Base-by-base conservation (phyloP, 2,329 filamentous ascomycete genomes). In the Bipolaris cookei region DNA sequence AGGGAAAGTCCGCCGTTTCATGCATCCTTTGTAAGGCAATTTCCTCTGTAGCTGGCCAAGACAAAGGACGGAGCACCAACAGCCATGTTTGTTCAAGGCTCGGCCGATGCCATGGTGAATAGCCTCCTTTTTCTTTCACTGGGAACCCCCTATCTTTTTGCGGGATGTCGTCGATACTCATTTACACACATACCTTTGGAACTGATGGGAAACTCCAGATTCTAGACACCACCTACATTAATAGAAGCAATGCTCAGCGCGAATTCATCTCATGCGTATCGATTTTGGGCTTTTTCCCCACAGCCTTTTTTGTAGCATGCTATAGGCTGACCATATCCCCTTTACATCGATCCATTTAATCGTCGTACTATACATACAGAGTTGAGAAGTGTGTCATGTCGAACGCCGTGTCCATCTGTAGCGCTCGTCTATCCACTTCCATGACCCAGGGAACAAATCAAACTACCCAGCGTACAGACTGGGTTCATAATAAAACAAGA, bases 301-400 rank as follows among this genome's bases (percentile, higher is more conserved):
- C 14, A 37, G 39, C 23, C 41, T 47, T 28, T 42, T n/a, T 41
- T 50, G 20, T 37, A 32, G 28, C 41, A 35, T 48, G 37, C 49
- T 56, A 50, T 50, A 46, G 55, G 54, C 43, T 54, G 43, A 37
- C 54, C 45, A 25, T 57, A 50, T 46, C 41, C 44, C 28, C 34
- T 39, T 37, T 46, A 47, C 44, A 46, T 46, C 51, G 20, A 46
- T 59, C 50, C 37, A 57, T 51, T 51, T 43, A 57, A 32, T 48
- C 54, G 46, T 53, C 43, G 54, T 57, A 57, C 43, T 48, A 68
- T 66, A 67, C 64, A 63, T 68, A 67, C 65, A 69, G 66, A 69
- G 67, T 64, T 61, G 65, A 59, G 63, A 67, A 68, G 61, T 58
- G 59, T 60, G 56, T 67, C 62, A 65, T 60, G 53, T 54, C 56